These are phyloP conservation scores for Fusarium caatingaense DNA, from an alignment of 2,329 filamentous ascomycete species.

Conservation along the genomic window DNA sequence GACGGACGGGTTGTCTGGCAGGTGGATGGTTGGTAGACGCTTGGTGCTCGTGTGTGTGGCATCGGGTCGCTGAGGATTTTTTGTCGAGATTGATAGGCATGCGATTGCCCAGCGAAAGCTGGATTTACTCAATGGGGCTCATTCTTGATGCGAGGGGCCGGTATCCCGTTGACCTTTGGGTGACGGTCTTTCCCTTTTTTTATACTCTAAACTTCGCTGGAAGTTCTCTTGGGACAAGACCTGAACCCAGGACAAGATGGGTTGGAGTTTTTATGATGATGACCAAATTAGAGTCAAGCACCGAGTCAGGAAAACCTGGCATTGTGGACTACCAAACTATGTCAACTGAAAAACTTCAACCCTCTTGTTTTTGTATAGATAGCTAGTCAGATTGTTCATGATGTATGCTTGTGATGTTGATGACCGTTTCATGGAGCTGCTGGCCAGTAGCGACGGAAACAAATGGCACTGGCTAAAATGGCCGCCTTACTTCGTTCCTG, in stretches of 20 bases:
- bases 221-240: conserved; percentile 51
- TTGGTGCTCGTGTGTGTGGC: conserved; percentile 58
- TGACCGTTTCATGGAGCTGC: not conserved
- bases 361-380: conserved; percentile 8
- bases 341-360: conserved; percentile 50
- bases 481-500: not conserved
- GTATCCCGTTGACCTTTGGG: conserved; percentile 37
- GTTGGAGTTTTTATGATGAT: conserved; percentile 85
- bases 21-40: conserved; percentile 58
- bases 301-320: conserved; percentile 69
- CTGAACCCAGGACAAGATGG: conserved; percentile 28
- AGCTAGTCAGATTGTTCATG: not conserved
- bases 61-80: conserved; percentile 68
- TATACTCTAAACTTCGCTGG: conserved; percentile 57
- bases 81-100: conserved; percentile 99
- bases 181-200: conserved; percentile 45
- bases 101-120: conserved; percentile 81
- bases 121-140: conserved; percentile 99
- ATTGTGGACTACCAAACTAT: conserved; percentile 50
- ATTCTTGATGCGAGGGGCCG: conserved; percentile 98
- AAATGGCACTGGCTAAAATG: not conserved
- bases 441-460: not conserved
- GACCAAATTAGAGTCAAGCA: conserved; percentile 96
- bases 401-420: not conserved
- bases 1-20: conserved; percentile 22